Evolutionary conservation across 306 rosid genomes (phyloP).

Genomic region (Acacia acuminata): DNA sequence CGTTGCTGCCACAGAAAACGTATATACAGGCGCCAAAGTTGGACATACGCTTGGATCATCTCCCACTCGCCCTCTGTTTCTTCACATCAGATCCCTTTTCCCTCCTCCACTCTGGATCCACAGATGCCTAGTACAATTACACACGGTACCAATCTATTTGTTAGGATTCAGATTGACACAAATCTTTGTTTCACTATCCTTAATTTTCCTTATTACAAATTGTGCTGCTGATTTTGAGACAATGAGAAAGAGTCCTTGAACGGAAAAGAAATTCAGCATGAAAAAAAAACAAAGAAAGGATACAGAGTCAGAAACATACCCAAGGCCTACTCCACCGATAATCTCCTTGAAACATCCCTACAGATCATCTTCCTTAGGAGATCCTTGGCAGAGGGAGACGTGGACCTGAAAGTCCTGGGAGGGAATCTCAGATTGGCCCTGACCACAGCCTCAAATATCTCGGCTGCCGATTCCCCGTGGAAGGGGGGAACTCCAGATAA

Average conservation of each 20-base stretch:
- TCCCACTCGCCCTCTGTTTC: not conserved
- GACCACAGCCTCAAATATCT: conserved; percentile 72
- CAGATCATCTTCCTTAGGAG: conserved; percentile 83
- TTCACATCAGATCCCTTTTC: conserved; percentile 24
- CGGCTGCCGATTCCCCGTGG: conserved; percentile 64
- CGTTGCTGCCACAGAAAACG: not conserved
- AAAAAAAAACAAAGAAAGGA: too few species aligned
- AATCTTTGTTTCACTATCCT: too few species aligned
- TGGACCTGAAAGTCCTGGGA: conserved; percentile 61
- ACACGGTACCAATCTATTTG: not conserved
- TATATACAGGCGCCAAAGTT: conserved; percentile 17
- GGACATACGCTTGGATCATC: not conserved
- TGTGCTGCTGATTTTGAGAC: not conserved
- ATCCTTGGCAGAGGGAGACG: conserved; percentile 79
- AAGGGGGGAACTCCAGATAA: conserved; percentile 79
- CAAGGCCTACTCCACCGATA: conserved; percentile 80
- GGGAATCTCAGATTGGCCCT: conserved; percentile 86
- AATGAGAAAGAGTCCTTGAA: not conserved
- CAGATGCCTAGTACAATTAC: conserved; percentile 59
- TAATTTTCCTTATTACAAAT: not conserved
- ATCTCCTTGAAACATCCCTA: conserved; percentile 62
- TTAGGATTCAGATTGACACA: not conserved
- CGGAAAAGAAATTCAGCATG: not conserved
- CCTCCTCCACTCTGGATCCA: conserved; percentile 85
- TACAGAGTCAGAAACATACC: conserved; percentile 42